A percentile compares a stretch with the other conserved stretches of the same genome.
Evolutionary conservation across 306 rosid species (phyloP).

Genomic region (Cercis canadensis): DNA sequence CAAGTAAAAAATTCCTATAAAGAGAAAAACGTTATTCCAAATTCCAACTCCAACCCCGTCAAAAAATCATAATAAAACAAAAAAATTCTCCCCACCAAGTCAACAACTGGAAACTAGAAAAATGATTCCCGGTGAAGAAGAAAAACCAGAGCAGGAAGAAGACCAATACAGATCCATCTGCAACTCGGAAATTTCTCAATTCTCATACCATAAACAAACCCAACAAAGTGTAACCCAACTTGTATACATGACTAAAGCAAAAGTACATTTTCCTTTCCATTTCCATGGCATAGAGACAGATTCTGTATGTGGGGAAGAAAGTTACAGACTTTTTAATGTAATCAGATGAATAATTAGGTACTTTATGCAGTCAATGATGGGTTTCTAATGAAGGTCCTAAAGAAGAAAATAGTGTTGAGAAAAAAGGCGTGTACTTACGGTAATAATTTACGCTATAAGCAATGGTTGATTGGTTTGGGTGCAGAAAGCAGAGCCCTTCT

Average conservation of each 20-base stretch:
- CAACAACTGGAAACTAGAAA: slow-evolving; percentile 26
- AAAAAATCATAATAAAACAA: neutral
- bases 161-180: slow-evolving; percentile 27
- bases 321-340: slow-evolving; percentile 10
- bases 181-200: neutral
- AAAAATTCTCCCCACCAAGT: slow-evolving; percentile 12
- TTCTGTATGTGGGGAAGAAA: slow-evolving; percentile 9
- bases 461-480: slow-evolving; percentile 33
- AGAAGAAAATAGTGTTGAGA: neutral
- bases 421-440: slow-evolving; percentile 32
- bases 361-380: slow-evolving; percentile 41
- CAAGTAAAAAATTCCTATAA: slow-evolving; percentile 8
- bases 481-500: slow-evolving; percentile 32
- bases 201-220: neutral
- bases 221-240: slow-evolving; percentile 11
- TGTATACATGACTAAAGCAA: slow-evolving; percentile 22
- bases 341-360: slow-evolving; percentile 32
- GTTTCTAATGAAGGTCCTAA: slow-evolving; percentile 28
- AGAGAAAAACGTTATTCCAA: neutral
- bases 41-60: neutral
- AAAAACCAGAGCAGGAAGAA: neutral
- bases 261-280: slow-evolving; percentile 9
- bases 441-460: neutral
- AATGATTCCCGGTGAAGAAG: neutral
- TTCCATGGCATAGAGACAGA: neutral